Conservation (phyloP, 495 filamentous ascomycete species). For the Penicillium crystallinum region DNA sequence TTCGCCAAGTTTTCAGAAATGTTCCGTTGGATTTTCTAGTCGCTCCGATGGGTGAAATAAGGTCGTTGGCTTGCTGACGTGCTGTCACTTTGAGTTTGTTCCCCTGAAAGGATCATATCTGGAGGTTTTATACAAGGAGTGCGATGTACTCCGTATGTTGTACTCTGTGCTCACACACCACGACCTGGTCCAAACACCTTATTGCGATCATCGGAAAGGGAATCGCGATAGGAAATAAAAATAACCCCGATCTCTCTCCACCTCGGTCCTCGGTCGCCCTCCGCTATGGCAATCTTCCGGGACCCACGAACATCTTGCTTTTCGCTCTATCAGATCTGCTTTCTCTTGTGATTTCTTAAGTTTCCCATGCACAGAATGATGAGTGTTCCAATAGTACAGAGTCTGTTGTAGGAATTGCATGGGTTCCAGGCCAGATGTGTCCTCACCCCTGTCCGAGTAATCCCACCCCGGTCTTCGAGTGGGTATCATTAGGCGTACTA, state of each 20-base stretch:
- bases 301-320: neutral
- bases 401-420: too few relatives aligned
- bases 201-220: neutral
- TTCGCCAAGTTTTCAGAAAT: neutral
- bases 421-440: neutral
- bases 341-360: too few relatives aligned
- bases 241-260: slow-evolving; percentile 4
- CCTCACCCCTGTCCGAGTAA: neutral
- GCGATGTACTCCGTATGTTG: too few relatives aligned
- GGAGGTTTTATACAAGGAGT: too few relatives aligned
- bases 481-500: neutral
- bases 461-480: slow-evolving; percentile 1
- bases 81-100: slow-evolving; percentile 4
- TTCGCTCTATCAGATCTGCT: neutral
- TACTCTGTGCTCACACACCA: neutral
- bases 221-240: neutral
- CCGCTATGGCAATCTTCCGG: neutral
- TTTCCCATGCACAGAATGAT: neutral
- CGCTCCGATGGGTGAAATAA: neutral
- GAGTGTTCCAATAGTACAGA: neutral
- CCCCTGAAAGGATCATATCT: neutral
- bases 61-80: neutral
- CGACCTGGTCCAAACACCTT: neutral
- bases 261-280: neutral
- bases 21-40: neutral